A percentile compares a stretch with the other conserved stretches of the same genome.
These are phyloP conservation scores for Cryphonectria japonica DNA, from an alignment of 2,329 filamentous ascomycete genomes.

Conservation along the genomic window DNA sequence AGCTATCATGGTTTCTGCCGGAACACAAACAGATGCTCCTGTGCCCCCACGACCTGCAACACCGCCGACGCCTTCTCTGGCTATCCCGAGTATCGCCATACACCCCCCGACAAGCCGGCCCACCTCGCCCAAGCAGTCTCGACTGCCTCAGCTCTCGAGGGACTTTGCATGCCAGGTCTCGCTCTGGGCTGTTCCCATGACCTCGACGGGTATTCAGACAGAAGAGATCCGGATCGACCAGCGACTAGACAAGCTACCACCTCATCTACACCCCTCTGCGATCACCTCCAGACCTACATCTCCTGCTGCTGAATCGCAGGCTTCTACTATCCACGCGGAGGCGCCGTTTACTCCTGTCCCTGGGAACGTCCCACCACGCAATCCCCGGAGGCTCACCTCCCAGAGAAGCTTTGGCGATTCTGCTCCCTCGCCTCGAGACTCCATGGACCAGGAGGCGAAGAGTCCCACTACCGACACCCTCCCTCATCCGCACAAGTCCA, in stretches of 20 bases:
- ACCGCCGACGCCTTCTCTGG: conserved; percentile 45
- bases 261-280: conserved; percentile 77
- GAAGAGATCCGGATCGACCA: conserved; percentile 87
- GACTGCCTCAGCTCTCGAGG: conserved; percentile 80
- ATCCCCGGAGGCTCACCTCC: conserved; percentile 58
- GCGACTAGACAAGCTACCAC: conserved; percentile 73
- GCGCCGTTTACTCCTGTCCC: conserved; percentile 56
- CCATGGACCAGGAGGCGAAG: conserved; percentile 48
- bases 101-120: conserved; percentile 86
- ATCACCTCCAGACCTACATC: conserved; percentile 67
- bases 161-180: conserved; percentile 82
- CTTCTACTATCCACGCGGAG: conserved; percentile 37
- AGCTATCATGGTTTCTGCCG: conserved; percentile 55
- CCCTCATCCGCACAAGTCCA: conserved; percentile 65
- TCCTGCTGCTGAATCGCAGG: conserved; percentile 43
- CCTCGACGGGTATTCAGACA: conserved; percentile 71
- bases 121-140: conserved; percentile 73
- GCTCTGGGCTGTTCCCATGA: conserved; percentile 55
- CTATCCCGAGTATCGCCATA: conserved; percentile 86
- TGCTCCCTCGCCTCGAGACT: conserved; percentile 52
- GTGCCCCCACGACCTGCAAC: conserved; percentile 35
- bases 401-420: conserved; percentile 53
- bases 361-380: conserved; percentile 60
- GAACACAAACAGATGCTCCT: conserved; percentile 64
- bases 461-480: conserved; percentile 81